Evolutionary conservation across 306 rosid species (phyloP), one percentile per base, ranked within the genome.

Genomic region (Vigna unguiculata): DNA sequence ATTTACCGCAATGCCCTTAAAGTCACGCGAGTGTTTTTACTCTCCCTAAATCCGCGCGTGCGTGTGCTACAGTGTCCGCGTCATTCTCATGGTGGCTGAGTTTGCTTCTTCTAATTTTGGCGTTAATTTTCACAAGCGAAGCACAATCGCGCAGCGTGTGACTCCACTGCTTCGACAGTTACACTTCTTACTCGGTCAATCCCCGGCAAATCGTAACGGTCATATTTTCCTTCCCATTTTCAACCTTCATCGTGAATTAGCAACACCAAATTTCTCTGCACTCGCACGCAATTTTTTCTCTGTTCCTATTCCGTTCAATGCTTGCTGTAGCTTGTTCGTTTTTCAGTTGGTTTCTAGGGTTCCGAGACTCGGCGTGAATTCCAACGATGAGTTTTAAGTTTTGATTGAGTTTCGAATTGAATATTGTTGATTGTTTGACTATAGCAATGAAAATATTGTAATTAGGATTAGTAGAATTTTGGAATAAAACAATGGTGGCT

Each of bases 401-500:
- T 16, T 43, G 60, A 58, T 76, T 61, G 84, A 72, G 19, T 41
- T 65, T 6, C 53, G 28, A 58, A 30, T 49, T 54, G 53, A n/a
- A 10, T 41, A 73, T 80, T 72, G 45, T 45, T 8, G 58, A 47
- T 60, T 36, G 45, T 21, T 12, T 66, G 25, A 14, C 6, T 43
- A 3, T 1, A 2, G 9, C 12, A 40, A 40, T 40, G 45, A 40
- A 9, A 40, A 40, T 3, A 36, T 30, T 6, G 48, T 43, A 12
- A 43, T 14, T 34, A 57, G 38, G 1, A 54, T 64, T 49, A 6
- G 13, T 0, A 1, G 46, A 59, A 30, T 32, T 47, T 52, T 47
- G 77, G 66, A 30, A 32, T 47, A 19, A 77, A 58, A 2, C 72
- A 67, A 89, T 95, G 96, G 96, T 90, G 55, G 87, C 97, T 75